Conservation (phyloP, 163 green algal species). For the Scenedesmus sp. region DNA sequence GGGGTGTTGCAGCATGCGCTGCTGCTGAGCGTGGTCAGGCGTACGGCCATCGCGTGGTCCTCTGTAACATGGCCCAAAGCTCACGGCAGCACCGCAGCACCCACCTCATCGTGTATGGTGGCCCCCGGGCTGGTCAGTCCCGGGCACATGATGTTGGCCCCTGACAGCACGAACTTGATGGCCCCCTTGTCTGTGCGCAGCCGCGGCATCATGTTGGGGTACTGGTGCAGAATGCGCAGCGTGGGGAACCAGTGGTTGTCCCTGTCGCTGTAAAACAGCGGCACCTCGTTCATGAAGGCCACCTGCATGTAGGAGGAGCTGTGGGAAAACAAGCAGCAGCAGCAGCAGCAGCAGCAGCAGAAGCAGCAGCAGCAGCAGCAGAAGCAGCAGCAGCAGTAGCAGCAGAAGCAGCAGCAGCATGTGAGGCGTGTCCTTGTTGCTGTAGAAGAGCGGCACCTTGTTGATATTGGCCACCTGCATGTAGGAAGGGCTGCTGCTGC, state of each 20-base stretch:
- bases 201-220: constrained; percentile 81
- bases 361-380: too few relatives aligned
- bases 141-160: constrained; percentile 99
- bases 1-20: not conserved
- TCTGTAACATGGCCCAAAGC: too few relatives aligned
- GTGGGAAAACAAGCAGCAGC: not conserved
- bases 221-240: constrained; percentile 94
- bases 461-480: too few relatives aligned
- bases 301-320: constrained; percentile 88
- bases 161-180: constrained; percentile 99
- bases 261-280: constrained; percentile 94
- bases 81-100: too few relatives aligned
- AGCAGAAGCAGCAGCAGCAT: not conserved
- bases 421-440: not conserved
- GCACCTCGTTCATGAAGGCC: constrained; percentile 85
- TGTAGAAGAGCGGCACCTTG: not conserved
- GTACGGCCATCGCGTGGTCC: too few relatives aligned
- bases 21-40: not conserved
- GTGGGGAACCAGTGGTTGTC: constrained; percentile 97
- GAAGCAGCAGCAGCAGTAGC: too few relatives aligned
- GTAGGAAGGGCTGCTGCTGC: not conserved
- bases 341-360: too few relatives aligned
- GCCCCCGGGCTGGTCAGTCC: constrained; percentile 95
- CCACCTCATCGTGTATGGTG: constrained; percentile 94
- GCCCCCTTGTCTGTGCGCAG: constrained; percentile 89